Evolutionary conservation across 345 rosid species (phyloP), one percentile per base, ranked within the genome.

Genomic region (Gossypioides kirkii): DNA sequence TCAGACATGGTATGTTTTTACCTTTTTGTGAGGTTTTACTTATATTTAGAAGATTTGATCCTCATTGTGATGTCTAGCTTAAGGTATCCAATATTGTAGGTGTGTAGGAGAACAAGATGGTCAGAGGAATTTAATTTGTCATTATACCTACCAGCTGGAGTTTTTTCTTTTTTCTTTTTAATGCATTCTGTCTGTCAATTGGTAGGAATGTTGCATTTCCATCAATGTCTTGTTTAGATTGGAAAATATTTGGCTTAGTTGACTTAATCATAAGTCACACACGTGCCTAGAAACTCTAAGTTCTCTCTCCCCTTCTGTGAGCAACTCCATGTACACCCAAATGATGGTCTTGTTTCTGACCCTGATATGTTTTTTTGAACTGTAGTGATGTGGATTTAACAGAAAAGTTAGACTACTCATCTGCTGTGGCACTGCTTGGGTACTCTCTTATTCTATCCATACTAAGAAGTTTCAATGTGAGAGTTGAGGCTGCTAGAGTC

Each of bases 401-500:
- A 49, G 97, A 91, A 86, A 87, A 78, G 70, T 78, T 91, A 59
- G 89, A 89, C 80, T 89, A 82, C 80, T 89, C 97, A 73, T 89
- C 91, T 20, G 92, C 97, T 23, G 83, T 89, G 73, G 94, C 94
- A 25, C 74, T 86, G 63, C 82, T 91, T 13, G 97, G 97, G 50
- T 91, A 77, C 83, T 80, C 92, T 12, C 88, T 91, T 59, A 86
- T 87, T 71, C 61, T 91, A 58, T 71, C 93, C 50, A 81, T 86
- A 58, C 79, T 86, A 55, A 77, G 92, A 84, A 83, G 86, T 65
- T 89, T 91, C 84, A 82, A 79, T 61, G 78, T 91, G 76, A 80
- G 82, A 52, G 87, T 78, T 25, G 91, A 87, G 86, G 94, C 94
- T 73, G 56, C 88, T 10, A 82, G 89, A 76, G 88, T 91, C 79